Base-by-base conservation (phyloP, 2,329 filamentous ascomycete genomes). In the Xylariaceae sp. region DNA sequence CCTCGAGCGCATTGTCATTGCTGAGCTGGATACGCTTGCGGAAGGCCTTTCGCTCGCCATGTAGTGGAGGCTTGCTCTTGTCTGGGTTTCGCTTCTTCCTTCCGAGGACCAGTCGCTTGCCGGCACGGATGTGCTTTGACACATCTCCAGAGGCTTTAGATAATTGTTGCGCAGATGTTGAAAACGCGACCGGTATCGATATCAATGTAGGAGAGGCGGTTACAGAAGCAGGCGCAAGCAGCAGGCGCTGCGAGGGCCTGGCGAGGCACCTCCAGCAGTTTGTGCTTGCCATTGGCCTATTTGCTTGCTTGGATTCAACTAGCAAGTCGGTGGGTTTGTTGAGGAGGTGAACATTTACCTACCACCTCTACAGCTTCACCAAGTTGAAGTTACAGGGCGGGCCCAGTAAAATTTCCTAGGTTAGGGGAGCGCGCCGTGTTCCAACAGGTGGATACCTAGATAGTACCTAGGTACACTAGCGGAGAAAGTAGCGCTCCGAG, bases 11-110 rank as follows among this genome's bases (percentile, higher is more conserved):
- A 76, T 96, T 98, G 74, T 91, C 90, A 78, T 98, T 99, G 80
- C 89, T 94, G 59, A 99, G 86, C 58, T 96, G 87, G 69, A 99
- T 91, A 66, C 91, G 87, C 79, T 96, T 96, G 64, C 92, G 87
- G 71, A 91, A 81, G 24, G 91, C 90, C 77, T 92, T 96, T 65
- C 93, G 87, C 80, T 97, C 93, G 64, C 93, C 94, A 3, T 86
- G 81, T 11, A 79, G 79, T 17, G 90, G 89, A 14, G 86, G 81
- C 74, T 82, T 84, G 53, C 77, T 72, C 23, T 75, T 69, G 53
- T 74, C 74, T 14, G 71, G 67, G 66, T 74, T 78, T 71, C 80
- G 81, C 74, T 85, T 87, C 74, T 83, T 86, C 63, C 75, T 77
- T 52, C 63, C 62, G 28, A 74, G 60, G 60, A 76, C 72, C 68